Conservation (phyloP, 2,329 filamentous ascomycete genomes). For the Penicillium brasilianum region DNA sequence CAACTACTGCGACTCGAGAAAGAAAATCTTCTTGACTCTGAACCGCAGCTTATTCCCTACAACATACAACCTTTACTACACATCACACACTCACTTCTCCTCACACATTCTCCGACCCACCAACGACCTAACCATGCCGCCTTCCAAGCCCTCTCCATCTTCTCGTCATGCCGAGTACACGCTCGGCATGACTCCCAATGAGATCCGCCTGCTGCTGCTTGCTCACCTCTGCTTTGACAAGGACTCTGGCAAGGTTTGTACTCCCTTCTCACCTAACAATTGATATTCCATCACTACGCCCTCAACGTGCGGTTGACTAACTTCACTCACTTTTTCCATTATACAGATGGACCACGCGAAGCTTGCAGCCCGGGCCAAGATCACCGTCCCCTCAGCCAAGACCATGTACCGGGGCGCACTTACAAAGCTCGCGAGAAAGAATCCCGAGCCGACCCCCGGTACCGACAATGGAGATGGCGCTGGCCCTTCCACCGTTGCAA, state of each 20-base stretch:
- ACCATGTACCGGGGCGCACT: neutral
- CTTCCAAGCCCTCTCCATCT: neutral
- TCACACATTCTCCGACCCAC: too few species aligned
- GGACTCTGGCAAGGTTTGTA: neutral
- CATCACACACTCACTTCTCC: too few species aligned
- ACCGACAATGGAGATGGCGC: neutral
- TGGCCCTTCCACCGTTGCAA: neutral
- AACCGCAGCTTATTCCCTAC: too few species aligned
- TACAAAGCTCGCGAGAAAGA: neutral
- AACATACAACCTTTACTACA: too few species aligned
- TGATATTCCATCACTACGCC: neutral
- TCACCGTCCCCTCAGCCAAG: neutral
- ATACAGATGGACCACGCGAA: neutral
- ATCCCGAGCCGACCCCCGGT: neutral
- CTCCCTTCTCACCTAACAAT: neutral
- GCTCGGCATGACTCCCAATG: neutral
- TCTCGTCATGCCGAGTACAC: neutral
- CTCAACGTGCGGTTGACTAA: neutral
- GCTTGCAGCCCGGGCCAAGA: neutral
- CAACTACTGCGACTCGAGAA: too few species aligned
- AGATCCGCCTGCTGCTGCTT: neutral
- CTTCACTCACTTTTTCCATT: neutral
- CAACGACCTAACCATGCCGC: neutral
- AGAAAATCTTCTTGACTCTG: too few species aligned
- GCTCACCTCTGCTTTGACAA: neutral